These are phyloP conservation scores for Gigaspora rosea DNA, from an alignment of 192 early-diverging fungal genomes.

Conservation along the genomic window DNA sequence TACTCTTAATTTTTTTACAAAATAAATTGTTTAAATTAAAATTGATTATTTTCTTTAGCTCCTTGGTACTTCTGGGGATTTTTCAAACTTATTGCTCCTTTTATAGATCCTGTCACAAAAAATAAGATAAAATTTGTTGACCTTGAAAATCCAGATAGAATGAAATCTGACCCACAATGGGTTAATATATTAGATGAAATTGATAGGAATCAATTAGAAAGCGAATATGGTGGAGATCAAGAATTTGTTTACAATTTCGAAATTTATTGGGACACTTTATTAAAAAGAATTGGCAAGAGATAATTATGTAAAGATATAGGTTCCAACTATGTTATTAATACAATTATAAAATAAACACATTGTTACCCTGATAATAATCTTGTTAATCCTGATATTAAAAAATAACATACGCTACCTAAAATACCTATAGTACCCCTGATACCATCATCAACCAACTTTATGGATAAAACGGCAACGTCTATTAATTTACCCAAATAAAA, in stretches of 20 bases:
- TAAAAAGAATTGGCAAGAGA: background rate
- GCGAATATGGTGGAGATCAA: slow-evolving; percentile 72
- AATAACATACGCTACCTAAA: too few relatives aligned
- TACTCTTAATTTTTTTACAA: background rate
- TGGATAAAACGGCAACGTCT: background rate
- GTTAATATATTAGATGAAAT: slow-evolving; percentile 56
- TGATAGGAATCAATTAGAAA: slow-evolving; percentile 59
- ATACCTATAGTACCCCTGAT: background rate
- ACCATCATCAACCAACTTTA: background rate
- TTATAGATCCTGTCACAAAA: slow-evolving; percentile 90
- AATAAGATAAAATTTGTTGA: slow-evolving; percentile 85
- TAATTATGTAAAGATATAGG: too few relatives aligned
- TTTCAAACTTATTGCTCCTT: slow-evolving; percentile 82
- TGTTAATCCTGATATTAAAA: too few relatives aligned
- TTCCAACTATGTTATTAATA: too few relatives aligned
- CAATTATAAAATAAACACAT: too few relatives aligned
- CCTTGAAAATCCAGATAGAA: slow-evolving; percentile 47
- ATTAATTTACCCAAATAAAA: background rate
- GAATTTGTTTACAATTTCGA: slow-evolving; percentile 69
- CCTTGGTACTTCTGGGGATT: slow-evolving; percentile 86
- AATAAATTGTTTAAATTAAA: background rate
- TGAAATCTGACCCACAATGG: slow-evolving; percentile 37
- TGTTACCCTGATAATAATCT: too few relatives aligned
- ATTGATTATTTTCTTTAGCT: slow-evolving; percentile 43
- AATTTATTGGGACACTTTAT: slow-evolving; percentile 64